Percentiles rank a stretch among this genome's conserved stretches.
These are phyloP conservation scores for Microbotryum lychnidis-dioicae DNA, from an alignment of 1,284 basidiomycete genomes.

Conservation along the genomic window DNA sequence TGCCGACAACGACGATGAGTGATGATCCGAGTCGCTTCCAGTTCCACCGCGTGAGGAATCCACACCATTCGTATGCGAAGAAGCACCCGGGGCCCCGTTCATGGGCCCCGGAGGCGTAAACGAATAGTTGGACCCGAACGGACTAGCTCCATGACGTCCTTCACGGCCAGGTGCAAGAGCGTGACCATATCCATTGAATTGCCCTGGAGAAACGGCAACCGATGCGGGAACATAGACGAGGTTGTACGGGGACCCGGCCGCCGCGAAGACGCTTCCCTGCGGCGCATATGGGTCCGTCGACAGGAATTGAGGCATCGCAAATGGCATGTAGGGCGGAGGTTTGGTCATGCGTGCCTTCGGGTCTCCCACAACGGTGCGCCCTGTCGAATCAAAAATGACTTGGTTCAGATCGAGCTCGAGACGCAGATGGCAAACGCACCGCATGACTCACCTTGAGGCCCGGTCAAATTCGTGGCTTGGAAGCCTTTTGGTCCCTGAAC, in stretches of 20 bases:
- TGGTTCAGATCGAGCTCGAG: no score
- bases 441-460: constrained; percentile 28
- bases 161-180: background rate
- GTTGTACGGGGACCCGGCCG: constrained; percentile 5
- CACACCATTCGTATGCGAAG: background rate
- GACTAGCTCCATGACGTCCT: background rate
- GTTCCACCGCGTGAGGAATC: background rate
- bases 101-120: background rate
- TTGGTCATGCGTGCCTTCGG: constrained; percentile 32
- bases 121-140: background rate
- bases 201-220: constrained; percentile 10
- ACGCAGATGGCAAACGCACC: background rate
- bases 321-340: constrained; percentile 20
- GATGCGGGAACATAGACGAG: constrained; percentile 27
- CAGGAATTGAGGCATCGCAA: constrained; percentile 2
- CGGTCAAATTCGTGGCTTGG: constrained; percentile 34
- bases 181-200: constrained; percentile 18
- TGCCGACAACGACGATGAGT: background rate
- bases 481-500: constrained; percentile 35
- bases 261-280: background rate
- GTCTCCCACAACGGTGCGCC: constrained; percentile 32
- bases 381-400: background rate
- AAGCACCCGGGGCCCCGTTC: constrained; percentile 3
- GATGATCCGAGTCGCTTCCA: background rate
- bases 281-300: no score